Evolutionary conservation across 2,329 filamentous ascomycete species (phyloP).

Genomic region (Knufia fluminis): DNA sequence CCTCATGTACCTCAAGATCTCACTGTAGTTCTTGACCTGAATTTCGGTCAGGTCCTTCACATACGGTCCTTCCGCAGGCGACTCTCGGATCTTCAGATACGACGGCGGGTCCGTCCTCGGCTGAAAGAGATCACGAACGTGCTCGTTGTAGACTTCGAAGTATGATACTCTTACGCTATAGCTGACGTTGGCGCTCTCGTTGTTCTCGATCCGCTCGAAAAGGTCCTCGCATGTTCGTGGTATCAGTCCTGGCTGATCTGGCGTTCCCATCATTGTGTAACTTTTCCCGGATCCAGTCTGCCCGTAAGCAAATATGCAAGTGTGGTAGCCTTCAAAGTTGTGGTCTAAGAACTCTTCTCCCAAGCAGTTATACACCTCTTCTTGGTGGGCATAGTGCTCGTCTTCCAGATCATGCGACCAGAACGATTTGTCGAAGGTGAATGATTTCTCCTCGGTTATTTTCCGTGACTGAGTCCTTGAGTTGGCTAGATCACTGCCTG

Average conservation of each 20-base stretch:
- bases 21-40: slow-evolving; percentile 73
- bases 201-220: slow-evolving; percentile 81
- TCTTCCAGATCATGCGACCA: slow-evolving; percentile 82
- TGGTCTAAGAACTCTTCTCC: slow-evolving; percentile 97
- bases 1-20: slow-evolving; percentile 86
- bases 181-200: slow-evolving; percentile 80
- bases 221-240: slow-evolving; percentile 92
- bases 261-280: slow-evolving; percentile 93
- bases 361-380: slow-evolving; percentile 85
- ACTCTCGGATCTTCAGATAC: slow-evolving; percentile 96
- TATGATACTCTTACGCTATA: slow-evolving; percentile 97
- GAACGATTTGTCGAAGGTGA: slow-evolving; percentile 96
- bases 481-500: slow-evolving; percentile 39
- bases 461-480: slow-evolving; percentile 58
- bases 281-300: slow-evolving; percentile 97
- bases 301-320: slow-evolving; percentile 96
- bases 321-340: slow-evolving; percentile 99
- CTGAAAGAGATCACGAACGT: slow-evolving; percentile 85
- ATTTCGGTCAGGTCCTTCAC: slow-evolving; percentile 94
- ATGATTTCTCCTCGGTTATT: slow-evolving; percentile 74
- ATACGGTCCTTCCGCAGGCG: slow-evolving; percentile 87
- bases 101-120: slow-evolving; percentile 71
- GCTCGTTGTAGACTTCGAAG: slow-evolving; percentile 99
- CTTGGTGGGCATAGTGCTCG: slow-evolving; percentile 80
- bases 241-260: slow-evolving; percentile 80